Conservation (phyloP, 306 rosid species). For the Castanea crenata region DNA sequence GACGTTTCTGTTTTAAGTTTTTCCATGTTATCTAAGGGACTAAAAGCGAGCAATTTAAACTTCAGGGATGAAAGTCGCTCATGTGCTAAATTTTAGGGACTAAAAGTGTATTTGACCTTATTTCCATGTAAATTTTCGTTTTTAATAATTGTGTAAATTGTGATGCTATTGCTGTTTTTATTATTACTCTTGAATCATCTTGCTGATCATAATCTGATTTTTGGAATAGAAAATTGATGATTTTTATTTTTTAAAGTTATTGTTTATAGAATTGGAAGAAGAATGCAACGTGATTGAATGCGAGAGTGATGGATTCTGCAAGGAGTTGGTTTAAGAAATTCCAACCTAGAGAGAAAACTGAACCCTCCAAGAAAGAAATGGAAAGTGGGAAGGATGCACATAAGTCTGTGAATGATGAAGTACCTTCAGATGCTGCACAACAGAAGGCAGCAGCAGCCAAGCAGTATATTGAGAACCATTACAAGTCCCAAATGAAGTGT, state of each 20-base stretch:
- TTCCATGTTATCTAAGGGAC: too few relatives aligned
- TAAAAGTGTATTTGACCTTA: not conserved
- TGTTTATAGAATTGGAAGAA: conserved; percentile 4
- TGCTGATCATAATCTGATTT: not conserved
- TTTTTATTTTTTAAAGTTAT: not conserved
- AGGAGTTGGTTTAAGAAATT: conserved; percentile 57
- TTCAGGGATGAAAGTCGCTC: too few relatives aligned
- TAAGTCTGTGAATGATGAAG: conserved; percentile 26
- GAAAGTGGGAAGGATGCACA: conserved; percentile 22
- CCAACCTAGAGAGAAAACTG: conserved; percentile 32
- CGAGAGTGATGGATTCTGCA: conserved; percentile 48
- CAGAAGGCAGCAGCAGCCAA: conserved; percentile 84
- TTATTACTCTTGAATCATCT: not conserved
- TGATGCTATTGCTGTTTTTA: not conserved
- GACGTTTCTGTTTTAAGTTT: too few relatives aligned
- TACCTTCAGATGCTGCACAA: conserved; percentile 58
- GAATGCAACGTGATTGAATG: conserved; percentile 21
- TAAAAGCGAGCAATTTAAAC: too few relatives aligned
- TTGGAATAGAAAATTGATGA: not conserved
- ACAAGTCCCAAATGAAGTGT: conserved; percentile 75
- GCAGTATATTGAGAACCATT: conserved; percentile 86
- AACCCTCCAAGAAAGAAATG: conserved; percentile 24
- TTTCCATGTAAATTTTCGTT: not conserved
- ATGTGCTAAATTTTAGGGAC: not conserved
- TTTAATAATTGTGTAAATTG: not conserved